Conservation (phyloP, 176 grass and related monocot genomes). For the Musa beccarii region DNA sequence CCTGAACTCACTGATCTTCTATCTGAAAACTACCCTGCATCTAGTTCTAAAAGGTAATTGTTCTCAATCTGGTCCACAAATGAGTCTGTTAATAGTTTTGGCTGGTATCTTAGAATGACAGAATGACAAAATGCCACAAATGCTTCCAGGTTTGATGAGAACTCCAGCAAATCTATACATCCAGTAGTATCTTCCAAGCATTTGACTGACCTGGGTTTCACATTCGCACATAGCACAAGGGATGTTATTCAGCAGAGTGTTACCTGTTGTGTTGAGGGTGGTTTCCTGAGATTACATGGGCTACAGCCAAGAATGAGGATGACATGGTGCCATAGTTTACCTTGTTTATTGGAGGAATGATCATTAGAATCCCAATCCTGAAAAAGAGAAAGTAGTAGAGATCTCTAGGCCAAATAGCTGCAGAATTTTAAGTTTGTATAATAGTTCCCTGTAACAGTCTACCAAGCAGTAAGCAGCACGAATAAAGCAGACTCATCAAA, state of each 20-base stretch:
- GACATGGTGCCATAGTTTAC: no score
- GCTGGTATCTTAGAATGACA: no score
- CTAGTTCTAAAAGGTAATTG: conserved; percentile 24
- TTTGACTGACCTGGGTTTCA: conserved; percentile 53
- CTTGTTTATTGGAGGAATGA: no score
- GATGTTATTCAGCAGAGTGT: conserved; percentile 45
- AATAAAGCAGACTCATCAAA: no score
- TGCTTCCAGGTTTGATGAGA: conserved; percentile 21
- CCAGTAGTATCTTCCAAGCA: conserved; percentile 48
- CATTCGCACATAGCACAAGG: conserved; percentile 26
- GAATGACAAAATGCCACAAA: not conserved
- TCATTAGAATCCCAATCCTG: no score
- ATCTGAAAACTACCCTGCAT: conserved; percentile 22
- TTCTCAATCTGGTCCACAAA: not conserved
- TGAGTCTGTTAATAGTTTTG: no score
- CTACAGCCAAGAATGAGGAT: no score
- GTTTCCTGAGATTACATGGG: conserved; percentile 26
- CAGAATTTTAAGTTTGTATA: no score
- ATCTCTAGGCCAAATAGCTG: no score
- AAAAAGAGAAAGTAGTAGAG: no score
- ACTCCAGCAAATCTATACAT: conserved; percentile 25
- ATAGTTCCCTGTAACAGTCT: no score
- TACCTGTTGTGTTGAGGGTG: conserved; percentile 25
- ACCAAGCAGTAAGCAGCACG: no score
- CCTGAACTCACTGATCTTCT: conserved; percentile 33